Percentiles rank a stretch among this genome's conserved stretches.
Conservation (phyloP, 2,329 filamentous ascomycete species). For the Clonostachys byssicola region DNA sequence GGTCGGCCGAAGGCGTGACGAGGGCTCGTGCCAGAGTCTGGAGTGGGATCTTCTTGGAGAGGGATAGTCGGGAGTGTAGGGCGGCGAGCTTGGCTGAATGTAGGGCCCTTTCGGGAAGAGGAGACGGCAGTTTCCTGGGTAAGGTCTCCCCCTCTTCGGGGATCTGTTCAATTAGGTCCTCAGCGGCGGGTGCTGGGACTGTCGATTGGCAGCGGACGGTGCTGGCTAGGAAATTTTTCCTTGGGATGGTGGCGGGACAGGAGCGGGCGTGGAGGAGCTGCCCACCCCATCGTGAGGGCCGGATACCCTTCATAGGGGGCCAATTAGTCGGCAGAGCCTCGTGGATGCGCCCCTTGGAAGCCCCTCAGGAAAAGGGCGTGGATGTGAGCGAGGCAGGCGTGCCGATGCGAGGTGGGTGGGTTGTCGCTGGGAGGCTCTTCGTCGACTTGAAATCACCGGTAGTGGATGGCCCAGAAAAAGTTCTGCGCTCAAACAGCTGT, state of each 20-base stretch:
- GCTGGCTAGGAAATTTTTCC: constrained; percentile 15
- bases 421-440: constrained; percentile 1
- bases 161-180: constrained; percentile 2
- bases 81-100: constrained; percentile 86
- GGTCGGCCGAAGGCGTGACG: constrained; percentile 80
- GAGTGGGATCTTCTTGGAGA: constrained; percentile 77
- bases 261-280: constrained; percentile 30
- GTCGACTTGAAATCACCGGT: neutral
- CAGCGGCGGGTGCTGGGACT: constrained; percentile 6
- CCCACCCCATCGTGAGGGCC: constrained; percentile 33
- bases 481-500: no score
- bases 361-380: neutral
- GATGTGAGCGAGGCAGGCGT: no score
- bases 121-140: constrained; percentile 57
- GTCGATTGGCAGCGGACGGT: constrained; percentile 18
- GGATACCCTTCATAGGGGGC: constrained; percentile 35
- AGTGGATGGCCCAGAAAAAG: no score
- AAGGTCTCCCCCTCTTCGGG: constrained; percentile 12
- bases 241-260: constrained; percentile 9
- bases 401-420: neutral
- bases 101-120: constrained; percentile 61
- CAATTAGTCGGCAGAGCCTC: neutral
- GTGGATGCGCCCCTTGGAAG: neutral
- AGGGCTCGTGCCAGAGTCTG: constrained; percentile 83
- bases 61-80: constrained; percentile 81